These are phyloP conservation scores for Raphanus hybrid DNA, from an alignment of 441 rosid genomes.

Conservation along the genomic window DNA sequence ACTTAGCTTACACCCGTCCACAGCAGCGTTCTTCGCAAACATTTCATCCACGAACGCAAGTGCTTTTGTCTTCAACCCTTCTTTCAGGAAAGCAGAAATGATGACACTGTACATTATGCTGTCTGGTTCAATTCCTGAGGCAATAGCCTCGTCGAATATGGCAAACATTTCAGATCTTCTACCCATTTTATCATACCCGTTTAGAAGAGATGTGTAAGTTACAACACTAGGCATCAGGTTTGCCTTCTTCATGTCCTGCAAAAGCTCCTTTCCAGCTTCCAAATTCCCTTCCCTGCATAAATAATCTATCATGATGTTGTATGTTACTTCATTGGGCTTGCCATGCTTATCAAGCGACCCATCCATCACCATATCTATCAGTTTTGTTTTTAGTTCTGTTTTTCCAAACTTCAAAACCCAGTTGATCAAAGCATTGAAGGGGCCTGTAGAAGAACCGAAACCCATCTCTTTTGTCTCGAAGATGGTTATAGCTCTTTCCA, in stretches of 20 bases:
- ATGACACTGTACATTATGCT: slow-evolving; percentile 52
- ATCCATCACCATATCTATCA: slow-evolving; percentile 47
- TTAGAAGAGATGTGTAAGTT: slow-evolving; percentile 57
- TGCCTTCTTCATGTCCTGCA: slow-evolving; percentile 51
- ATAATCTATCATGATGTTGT: slow-evolving; percentile 59
- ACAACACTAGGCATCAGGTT: slow-evolving; percentile 51
- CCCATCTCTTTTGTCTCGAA: slow-evolving; percentile 51
- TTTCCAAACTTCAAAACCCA: slow-evolving; percentile 57
- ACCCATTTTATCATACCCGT: slow-evolving; percentile 50
- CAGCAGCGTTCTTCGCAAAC: slow-evolving; percentile 48
- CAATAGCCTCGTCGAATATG: slow-evolving; percentile 54
- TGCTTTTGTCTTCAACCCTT: slow-evolving; percentile 53
- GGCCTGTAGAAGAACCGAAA: slow-evolving; percentile 39
- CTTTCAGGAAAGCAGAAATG: slow-evolving; percentile 49
- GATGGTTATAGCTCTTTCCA: slow-evolving; percentile 53
- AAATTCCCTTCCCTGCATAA: slow-evolving; percentile 54
- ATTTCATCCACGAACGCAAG: slow-evolving; percentile 57
- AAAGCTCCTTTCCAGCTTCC: slow-evolving; percentile 54
- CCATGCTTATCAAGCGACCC: slow-evolving; percentile 45
- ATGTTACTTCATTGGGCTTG: slow-evolving; percentile 59
- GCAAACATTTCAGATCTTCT: slow-evolving; percentile 52
- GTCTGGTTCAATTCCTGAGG: slow-evolving; percentile 61
- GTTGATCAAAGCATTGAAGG: slow-evolving; percentile 59
- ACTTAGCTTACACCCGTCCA: slow-evolving; percentile 55
- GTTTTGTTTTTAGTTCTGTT: slow-evolving; percentile 30